phyloP scores from a whole-genome alignment of 148 eudicot genomes.

The Persicaria tinctoria region DNA sequence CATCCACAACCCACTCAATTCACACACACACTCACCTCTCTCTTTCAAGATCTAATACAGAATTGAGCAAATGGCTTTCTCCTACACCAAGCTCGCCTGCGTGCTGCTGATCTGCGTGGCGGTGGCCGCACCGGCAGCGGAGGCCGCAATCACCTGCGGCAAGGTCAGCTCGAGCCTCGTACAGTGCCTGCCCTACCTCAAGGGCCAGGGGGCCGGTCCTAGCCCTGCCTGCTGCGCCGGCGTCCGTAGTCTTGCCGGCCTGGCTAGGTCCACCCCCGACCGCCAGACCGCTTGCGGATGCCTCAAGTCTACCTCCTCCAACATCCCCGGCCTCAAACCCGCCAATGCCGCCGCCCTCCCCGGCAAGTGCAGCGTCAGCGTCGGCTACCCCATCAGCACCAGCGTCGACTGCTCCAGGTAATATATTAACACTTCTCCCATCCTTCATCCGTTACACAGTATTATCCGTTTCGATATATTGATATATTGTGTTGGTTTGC shows the following conservation, averaged over 20 bases:
- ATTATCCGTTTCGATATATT: too few species aligned
- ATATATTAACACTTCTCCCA: neutral
- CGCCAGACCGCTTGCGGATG: slow-evolving; percentile 25
- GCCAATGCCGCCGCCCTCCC: slow-evolving; percentile 5
- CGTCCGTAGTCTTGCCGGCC: slow-evolving; percentile 8
- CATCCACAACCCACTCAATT: too few species aligned
- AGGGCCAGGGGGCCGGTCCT: neutral
- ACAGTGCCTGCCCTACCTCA: slow-evolving; percentile 20
- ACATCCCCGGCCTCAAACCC: neutral
- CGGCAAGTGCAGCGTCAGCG: slow-evolving; percentile 6
- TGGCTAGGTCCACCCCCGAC: slow-evolving; percentile 20
- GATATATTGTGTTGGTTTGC: neutral
- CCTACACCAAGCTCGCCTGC: neutral
- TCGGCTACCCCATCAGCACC: neutral
- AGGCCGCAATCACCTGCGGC: slow-evolving; percentile 20
- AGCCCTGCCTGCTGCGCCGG: slow-evolving; percentile 20
- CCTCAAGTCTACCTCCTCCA: slow-evolving; percentile 13
- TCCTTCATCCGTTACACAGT: too few species aligned
- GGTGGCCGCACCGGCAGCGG: slow-evolving; percentile 9
- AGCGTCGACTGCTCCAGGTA: slow-evolving; percentile 15
- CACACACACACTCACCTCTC: neutral
- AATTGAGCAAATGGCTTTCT: neutral
- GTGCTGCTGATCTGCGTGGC: neutral
- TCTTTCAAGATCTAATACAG: too few species aligned
- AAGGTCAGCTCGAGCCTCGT: slow-evolving; percentile 11